A percentile compares a stretch with the other conserved stretches of the same genome.
These are phyloP conservation scores for Melampsora larici-populina DNA, from an alignment of 1,284 basidiomycete species.

Conservation along the genomic window DNA sequence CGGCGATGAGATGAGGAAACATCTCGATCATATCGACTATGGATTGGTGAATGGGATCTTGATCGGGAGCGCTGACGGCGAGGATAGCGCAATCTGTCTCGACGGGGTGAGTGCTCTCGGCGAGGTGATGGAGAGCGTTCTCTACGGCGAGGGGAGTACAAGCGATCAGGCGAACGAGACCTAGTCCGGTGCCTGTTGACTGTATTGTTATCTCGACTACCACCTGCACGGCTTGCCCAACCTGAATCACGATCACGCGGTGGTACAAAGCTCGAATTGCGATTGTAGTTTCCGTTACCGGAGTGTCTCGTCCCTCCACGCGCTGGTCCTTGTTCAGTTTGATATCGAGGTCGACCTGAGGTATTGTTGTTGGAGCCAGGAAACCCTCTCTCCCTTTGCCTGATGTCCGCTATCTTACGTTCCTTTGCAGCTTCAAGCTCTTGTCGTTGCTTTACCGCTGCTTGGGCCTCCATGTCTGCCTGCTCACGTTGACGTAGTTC, in stretches of 20 bases:
- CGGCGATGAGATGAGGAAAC: not conserved
- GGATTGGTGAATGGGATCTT: conserved; percentile 13
- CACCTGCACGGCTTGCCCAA: conserved; percentile 20
- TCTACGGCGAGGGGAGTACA: not conserved
- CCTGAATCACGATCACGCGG: conserved; percentile 31
- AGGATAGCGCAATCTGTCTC: conserved; percentile 12
- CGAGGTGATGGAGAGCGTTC: conserved; percentile 4
- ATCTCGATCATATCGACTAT: not conserved
- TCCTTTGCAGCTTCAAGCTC: conserved; percentile 59
- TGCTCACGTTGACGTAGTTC: conserved; percentile 78
- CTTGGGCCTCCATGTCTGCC: conserved; percentile 58
- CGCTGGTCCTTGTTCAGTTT: not conserved
- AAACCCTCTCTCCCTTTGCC: conserved; percentile 45
- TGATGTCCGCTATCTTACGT: conserved; percentile 50
- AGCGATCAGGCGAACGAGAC: not conserved
- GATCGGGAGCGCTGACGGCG: conserved; percentile 5
- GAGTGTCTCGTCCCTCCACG: conserved; percentile 9
- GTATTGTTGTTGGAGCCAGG: conserved; percentile 50
- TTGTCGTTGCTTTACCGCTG: conserved; percentile 64
- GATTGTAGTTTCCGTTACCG: not conserved
- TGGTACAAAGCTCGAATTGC: conserved; percentile 26
- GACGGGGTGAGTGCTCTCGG: conserved; percentile 2
- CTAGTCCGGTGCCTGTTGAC: not conserved
- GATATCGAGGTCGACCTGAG: not conserved
- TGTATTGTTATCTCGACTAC: not conserved